Evolutionary conservation across 495 filamentous ascomycete species (phyloP), one percentile per base, ranked within the genome.

Genomic region (Acidiella bohemica): DNA sequence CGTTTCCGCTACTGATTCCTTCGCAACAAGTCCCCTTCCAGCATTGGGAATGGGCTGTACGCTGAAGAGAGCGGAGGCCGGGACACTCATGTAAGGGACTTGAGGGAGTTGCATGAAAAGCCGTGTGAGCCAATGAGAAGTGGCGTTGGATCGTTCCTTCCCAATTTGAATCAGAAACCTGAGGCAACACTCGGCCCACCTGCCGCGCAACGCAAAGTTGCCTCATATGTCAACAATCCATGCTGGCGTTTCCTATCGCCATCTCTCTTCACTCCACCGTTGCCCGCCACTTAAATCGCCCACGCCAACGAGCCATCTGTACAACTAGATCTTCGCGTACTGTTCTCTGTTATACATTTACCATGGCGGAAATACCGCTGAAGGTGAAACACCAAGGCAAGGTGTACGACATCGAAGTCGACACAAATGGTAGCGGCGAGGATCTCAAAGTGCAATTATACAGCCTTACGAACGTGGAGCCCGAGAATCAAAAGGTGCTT

Each of bases 371-470:
- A 20, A 75, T 81, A 63, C 69, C 73, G 56, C 66, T 76, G 76
- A 63, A 61, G 63, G 80, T 97, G 39, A 96, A 92, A 61, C 90
- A 96, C 59, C 75, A 81, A 52, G 87, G 88, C 58, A 94, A 93
- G 60, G 82, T 83, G 55, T 77, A 96, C 64, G 78, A 95, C 53
- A 73, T 97, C 56, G 86, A 95, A 43, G 73, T 96, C 47, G 88
- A 96, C 58, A 72, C 79, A 31, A 68, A 75, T 12, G 78, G 83
- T 13, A 81, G 74, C 43, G 90, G 87, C 61, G 90, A 96, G 59
- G 80, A 79, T 28, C 82, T 97, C 65, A 97, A 97, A 54, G 86
- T 75, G 55, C 90, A 96, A 57, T 74, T 97, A 16, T 97, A 78
- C 62, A 94, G 86, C 37, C 65, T 97, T 9, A 97, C 90, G 17